Evolutionary conservation across 306 rosid species (phyloP).

Genomic region (Sicyos baderoa): DNA sequence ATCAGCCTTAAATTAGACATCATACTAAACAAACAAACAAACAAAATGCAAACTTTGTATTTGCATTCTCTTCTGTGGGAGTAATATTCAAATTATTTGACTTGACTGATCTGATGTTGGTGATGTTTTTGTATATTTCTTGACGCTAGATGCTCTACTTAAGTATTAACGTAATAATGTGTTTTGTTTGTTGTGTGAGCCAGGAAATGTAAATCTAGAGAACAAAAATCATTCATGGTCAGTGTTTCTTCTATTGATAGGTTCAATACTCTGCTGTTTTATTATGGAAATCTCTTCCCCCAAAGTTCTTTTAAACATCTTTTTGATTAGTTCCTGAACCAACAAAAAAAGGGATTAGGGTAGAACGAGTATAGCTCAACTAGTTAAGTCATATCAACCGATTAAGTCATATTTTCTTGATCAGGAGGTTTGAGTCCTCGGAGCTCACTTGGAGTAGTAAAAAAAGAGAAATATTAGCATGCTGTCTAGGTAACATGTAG

Average conservation of each 20-base stretch:
- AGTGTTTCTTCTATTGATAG: not conserved
- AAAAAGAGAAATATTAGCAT: too few species aligned
- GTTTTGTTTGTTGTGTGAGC: slow-evolving; percentile 15
- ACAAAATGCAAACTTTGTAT: slow-evolving; percentile 3
- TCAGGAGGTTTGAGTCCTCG: too few species aligned
- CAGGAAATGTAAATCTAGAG: slow-evolving; percentile 9
- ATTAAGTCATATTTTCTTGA: too few species aligned
- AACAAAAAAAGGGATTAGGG: too few species aligned
- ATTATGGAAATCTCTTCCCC: not conserved
- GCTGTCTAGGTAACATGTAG: too few species aligned
- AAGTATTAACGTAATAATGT: not conserved
- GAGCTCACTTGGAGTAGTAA: too few species aligned
- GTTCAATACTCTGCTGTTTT: not conserved
- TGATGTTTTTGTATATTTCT: slow-evolving; percentile 16
- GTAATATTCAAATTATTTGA: slow-evolving; percentile 7
- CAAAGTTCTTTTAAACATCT: too few species aligned
- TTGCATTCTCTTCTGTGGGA: slow-evolving; percentile 10
- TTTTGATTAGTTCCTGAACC: too few species aligned
- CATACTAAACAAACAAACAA: not conserved
- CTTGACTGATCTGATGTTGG: slow-evolving; percentile 3
- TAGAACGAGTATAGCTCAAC: too few species aligned
- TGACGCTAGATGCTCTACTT: slow-evolving; percentile 2
- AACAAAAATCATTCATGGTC: not conserved
- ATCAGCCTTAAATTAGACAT: slow-evolving; percentile 26
- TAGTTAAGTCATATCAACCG: too few species aligned